phyloP scores from a whole-genome alignment of 371 early-diverging fungal species.

The Rhizomucor pusillus region DNA sequence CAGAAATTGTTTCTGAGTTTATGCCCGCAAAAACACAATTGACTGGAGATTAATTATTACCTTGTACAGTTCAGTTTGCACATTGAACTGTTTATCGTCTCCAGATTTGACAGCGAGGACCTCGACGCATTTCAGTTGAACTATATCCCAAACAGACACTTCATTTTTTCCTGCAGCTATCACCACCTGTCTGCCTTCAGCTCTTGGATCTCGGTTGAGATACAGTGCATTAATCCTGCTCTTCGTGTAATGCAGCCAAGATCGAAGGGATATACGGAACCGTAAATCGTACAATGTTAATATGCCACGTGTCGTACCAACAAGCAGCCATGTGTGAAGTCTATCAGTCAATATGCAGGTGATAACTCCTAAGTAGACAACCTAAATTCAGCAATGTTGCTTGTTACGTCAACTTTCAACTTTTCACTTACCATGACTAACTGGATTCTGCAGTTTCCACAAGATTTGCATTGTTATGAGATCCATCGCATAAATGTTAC shows the following conservation, averaged over 20 bases:
- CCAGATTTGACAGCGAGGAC: slow-evolving; percentile 63
- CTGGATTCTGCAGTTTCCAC: slow-evolving; percentile 63
- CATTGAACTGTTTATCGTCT: slow-evolving; percentile 54
- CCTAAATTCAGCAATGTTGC: too few species aligned
- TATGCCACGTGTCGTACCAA: slow-evolving; percentile 83
- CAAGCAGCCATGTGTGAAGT: slow-evolving; percentile 64
- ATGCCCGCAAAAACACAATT: too few species aligned
- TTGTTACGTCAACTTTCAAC: too few species aligned
- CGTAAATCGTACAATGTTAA: slow-evolving; percentile 83
- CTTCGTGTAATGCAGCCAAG: slow-evolving; percentile 81
- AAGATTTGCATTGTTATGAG: slow-evolving; percentile 67
- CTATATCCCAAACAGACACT: slow-evolving; percentile 84
- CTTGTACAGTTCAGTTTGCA: slow-evolving; percentile 52
- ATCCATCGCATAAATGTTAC: slow-evolving; percentile 76
- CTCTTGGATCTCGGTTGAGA: slow-evolving; percentile 48
- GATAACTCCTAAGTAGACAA: slow-evolving; percentile 50
- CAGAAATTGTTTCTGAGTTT: background rate
- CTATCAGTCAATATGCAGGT: slow-evolving; percentile 73
- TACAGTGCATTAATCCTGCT: slow-evolving; percentile 65
- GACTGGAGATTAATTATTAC: slow-evolving; percentile 18
- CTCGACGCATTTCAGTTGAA: slow-evolving; percentile 66
- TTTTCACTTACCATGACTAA: slow-evolving; percentile 47
- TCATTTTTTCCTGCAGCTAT: slow-evolving; percentile 76
- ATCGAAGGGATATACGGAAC: slow-evolving; percentile 72
- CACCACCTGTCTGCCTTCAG: slow-evolving; percentile 48